A percentile compares a stretch with the other conserved stretches of the same genome.
Evolutionary conservation across 2,329 filamentous ascomycete genomes (phyloP).

Genomic region (Myriosclerotinia duriaeana): DNA sequence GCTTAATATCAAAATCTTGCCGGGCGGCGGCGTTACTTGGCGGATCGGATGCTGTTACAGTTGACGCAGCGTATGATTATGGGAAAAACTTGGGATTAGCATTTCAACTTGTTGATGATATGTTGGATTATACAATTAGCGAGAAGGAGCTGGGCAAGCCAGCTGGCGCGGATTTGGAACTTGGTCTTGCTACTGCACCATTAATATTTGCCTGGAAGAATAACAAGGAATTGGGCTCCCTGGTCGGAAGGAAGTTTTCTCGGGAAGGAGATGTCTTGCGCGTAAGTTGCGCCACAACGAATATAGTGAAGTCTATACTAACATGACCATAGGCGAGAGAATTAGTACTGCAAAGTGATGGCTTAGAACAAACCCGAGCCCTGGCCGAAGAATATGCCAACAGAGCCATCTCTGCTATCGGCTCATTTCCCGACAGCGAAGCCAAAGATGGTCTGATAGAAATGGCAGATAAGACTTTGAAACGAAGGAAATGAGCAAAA

Average conservation of each 20-base stretch:
- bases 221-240: constrained; percentile 75
- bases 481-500: constrained; percentile 70
- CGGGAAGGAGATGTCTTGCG: constrained; percentile 78
- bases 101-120: constrained; percentile 96
- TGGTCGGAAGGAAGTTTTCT: constrained; percentile 90
- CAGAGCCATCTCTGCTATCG: constrained; percentile 82
- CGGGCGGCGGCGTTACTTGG: constrained; percentile 85
- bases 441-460: constrained; percentile 88
- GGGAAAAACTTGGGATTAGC: constrained; percentile 91
- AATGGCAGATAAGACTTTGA: constrained; percentile 91
- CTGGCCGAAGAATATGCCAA: constrained; percentile 89
- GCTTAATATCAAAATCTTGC: constrained; percentile 93
- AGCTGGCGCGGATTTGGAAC: constrained; percentile 86
- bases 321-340: constrained; percentile 68
- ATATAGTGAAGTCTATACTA: constrained; percentile 20
- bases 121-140: constrained; percentile 92
- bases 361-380: constrained; percentile 86
- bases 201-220: constrained; percentile 94
- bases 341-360: constrained; percentile 78
- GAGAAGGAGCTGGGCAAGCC: constrained; percentile 89
- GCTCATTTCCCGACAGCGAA: constrained; percentile 85
- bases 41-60: constrained; percentile 70
- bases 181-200: constrained; percentile 91
- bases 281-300: constrained; percentile 55
- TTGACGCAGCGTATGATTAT: constrained; percentile 88